Evolutionary conservation across 345 rosid genomes (phyloP).

Genomic region (Eucalyptus lansdowneana): DNA sequence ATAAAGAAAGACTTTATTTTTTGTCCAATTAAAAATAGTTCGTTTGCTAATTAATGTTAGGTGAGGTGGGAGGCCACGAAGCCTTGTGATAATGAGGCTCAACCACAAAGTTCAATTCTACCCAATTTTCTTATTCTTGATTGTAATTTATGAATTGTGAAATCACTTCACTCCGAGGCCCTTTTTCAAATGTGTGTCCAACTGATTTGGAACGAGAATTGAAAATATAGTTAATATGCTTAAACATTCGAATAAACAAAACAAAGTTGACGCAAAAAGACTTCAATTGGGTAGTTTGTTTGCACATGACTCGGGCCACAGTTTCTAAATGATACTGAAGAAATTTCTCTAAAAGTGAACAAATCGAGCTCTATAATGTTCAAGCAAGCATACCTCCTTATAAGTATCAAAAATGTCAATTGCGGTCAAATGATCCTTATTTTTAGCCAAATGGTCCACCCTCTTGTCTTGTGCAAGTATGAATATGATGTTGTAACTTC

Average conservation of each 20-base stretch:
- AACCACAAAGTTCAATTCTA: not conserved
- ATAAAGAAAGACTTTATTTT: too few species aligned
- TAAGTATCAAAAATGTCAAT: not conserved
- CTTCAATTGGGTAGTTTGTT: not conserved
- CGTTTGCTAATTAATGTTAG: not conserved
- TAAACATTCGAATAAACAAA: not conserved
- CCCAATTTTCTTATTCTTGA: not conserved
- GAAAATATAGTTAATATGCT: not conserved
- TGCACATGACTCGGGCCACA: not conserved
- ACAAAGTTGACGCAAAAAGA: not conserved
- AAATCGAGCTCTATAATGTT: not conserved
- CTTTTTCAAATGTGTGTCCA: too few species aligned
- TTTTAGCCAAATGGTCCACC: not conserved
- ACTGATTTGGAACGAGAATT: not conserved
- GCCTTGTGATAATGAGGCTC: not conserved
- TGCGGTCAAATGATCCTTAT: not conserved
- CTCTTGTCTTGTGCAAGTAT: not conserved
- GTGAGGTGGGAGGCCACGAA: not conserved
- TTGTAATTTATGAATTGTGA: not conserved
- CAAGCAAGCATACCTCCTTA: not conserved
- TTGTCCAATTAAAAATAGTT: too few species aligned
- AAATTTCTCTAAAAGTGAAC: not conserved
- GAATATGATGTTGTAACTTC: not conserved
- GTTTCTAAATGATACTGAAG: not conserved
- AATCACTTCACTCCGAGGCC: not conserved